Evolutionary conservation across 805 yeast genomes (phyloP).

Genomic region (Wickerhamiella lipophila): DNA sequence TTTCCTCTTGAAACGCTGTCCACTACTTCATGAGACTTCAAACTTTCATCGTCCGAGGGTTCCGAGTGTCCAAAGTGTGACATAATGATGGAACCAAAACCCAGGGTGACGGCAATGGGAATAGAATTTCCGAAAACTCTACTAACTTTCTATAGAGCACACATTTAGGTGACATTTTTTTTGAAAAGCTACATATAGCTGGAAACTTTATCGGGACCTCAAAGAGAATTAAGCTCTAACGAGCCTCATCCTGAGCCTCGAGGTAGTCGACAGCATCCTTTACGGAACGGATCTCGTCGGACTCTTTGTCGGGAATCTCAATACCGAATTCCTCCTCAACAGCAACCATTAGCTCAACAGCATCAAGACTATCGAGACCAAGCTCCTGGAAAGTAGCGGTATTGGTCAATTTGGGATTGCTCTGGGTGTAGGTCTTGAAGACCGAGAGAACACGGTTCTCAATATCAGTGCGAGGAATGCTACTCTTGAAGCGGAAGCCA

Average conservation of each 20-base stretch:
- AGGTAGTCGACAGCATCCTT: slow-evolving; percentile 88
- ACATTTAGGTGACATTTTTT: background rate
- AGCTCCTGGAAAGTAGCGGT: slow-evolving; percentile 41
- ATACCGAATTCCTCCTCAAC: slow-evolving; percentile 75
- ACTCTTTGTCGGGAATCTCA: slow-evolving; percentile 46
- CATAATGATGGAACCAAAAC: background rate
- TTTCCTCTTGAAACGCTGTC: background rate
- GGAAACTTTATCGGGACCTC: too few relatives aligned
- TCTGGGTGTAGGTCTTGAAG: slow-evolving; percentile 31
- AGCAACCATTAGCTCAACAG: slow-evolving; percentile 91
- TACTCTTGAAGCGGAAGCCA: slow-evolving; percentile 22
- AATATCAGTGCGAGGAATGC: slow-evolving; percentile 62
- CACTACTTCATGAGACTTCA: background rate
- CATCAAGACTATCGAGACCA: slow-evolving; percentile 87
- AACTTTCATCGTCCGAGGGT: background rate
- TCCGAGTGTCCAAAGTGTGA: background rate
- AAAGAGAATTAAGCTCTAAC: slow-evolving; percentile 17
- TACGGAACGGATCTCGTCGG: slow-evolving; percentile 86
- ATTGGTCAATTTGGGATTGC: slow-evolving; percentile 28
- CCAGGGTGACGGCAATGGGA: too few relatives aligned
- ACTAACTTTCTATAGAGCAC: too few relatives aligned
- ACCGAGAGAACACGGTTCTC: slow-evolving; percentile 73
- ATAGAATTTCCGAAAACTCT: too few relatives aligned
- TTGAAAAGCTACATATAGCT: background rate
- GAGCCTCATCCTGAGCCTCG: slow-evolving; percentile 39